These are phyloP conservation scores for Hypoxylon cercidicola DNA, from an alignment of 495 filamentous ascomycete species.

Conservation along the genomic window DNA sequence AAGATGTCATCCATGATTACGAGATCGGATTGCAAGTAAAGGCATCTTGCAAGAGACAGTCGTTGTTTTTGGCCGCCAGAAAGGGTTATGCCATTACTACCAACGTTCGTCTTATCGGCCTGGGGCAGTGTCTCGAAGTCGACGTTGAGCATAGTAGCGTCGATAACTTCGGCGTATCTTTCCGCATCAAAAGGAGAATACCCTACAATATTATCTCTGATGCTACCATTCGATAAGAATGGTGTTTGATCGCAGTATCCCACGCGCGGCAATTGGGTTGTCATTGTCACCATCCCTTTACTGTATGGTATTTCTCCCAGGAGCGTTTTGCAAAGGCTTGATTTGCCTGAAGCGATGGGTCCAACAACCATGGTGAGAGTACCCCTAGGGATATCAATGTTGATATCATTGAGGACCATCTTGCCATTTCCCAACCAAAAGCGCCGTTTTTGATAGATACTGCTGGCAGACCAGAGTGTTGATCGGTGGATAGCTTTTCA, in stretches of 20 bases:
- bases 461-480: background rate
- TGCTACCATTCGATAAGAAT: constrained; percentile 68
- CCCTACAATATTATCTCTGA: constrained; percentile 67
- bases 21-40: constrained; percentile 65
- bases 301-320: constrained; percentile 59
- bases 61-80: constrained; percentile 76
- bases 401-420: constrained; percentile 49
- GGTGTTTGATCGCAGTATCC: constrained; percentile 55
- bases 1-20: constrained; percentile 70
- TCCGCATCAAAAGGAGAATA: constrained; percentile 61
- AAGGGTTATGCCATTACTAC: constrained; percentile 71
- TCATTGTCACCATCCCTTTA: constrained; percentile 38
- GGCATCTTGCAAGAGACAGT: constrained; percentile 67
- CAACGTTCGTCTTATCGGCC: constrained; percentile 69
- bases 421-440: constrained; percentile 59
- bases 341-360: constrained; percentile 63
- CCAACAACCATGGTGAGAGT: constrained; percentile 57
- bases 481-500: constrained; percentile 8
- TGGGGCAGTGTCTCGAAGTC: constrained; percentile 64
- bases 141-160: constrained; percentile 67
- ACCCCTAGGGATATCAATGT: constrained; percentile 46
- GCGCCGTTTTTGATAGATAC: constrained; percentile 45
- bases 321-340: constrained; percentile 59
- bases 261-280: background rate
- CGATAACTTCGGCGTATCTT: constrained; percentile 71